phyloP scores from a whole-genome alignment of 169 alveolate genomes.

The Cryptosporidium parvum region DNA sequence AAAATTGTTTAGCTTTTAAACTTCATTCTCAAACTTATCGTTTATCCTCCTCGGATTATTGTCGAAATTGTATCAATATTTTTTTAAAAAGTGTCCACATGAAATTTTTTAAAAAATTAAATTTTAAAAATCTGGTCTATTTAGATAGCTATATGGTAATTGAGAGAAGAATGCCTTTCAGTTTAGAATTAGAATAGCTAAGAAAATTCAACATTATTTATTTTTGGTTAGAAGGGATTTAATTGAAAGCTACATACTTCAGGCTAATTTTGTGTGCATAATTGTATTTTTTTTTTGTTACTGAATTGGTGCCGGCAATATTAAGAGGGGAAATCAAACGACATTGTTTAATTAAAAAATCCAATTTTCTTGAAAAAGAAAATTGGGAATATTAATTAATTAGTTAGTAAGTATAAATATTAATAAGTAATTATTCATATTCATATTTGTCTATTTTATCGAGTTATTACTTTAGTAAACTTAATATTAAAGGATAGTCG shows the following conservation, averaged over 20 bases:
- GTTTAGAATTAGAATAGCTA: too few relatives aligned
- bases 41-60: background rate
- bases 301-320: slow-evolving; percentile 13
- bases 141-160: background rate
- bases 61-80: background rate
- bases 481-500: background rate
- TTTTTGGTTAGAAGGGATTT: too few relatives aligned
- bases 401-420: background rate
- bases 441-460: background rate
- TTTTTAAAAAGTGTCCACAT: background rate
- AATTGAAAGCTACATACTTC: background rate
- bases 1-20: background rate
- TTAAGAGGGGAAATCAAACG: background rate
- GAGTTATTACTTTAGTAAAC: background rate
- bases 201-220: too few relatives aligned
- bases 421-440: background rate
- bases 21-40: background rate
- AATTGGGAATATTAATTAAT: background rate
- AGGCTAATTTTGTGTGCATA: background rate
- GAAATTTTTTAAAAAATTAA: background rate
- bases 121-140: too few relatives aligned
- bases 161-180: too few relatives aligned
- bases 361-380: background rate
- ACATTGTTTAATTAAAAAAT: background rate
- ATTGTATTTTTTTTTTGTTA: background rate